Base-by-base conservation (phyloP, 202 grass and related monocot genomes). In the Zizania palustris region DNA sequence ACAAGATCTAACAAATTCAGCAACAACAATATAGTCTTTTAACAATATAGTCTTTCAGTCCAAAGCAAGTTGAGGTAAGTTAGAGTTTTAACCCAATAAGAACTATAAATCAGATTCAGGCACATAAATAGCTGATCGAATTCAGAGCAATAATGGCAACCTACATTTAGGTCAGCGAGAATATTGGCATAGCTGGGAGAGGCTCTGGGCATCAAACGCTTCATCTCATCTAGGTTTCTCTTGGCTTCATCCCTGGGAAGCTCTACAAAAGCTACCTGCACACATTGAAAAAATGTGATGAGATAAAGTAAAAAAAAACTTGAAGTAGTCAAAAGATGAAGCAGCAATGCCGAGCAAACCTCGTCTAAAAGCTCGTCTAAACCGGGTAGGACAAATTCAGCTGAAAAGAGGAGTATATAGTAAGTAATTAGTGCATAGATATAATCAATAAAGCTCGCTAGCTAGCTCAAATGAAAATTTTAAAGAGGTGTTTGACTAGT, bases 191-290 rank as follows among this genome's bases (percentile, higher is more conserved):
- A 7, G 57, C 69, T 67, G n/a, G 84, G 61, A 80, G 36, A 69
- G 14, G 63, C 61, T 84, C 8, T 84, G 43, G 65, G 73, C 42
- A 75, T 63, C 54, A 77, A 22, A 28, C 40, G n/a, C 43, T 73
- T 70, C 87, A 93, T 87, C 39, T 90, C 74, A 43, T 82, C 78
- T 45, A 93, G 85, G 53, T 64, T 66, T 68, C 45, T 76, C 73
- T 89, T 77, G 63, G 87, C 77, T 45, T 89, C 90, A 79, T 67
- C 84, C 70, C 90, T 85, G 18, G 83, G 80, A 82, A 85, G 79
- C 82, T 93, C 90, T 36, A 68, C 28, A 67, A 93, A 93, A 45
- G 89, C 67, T 67, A 85, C 87, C 87, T 93, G 79, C 50, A 75
- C 43, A 18, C 11, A 9, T 49, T 62, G 20, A 76, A 64, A 64